Base-by-base conservation (phyloP, 2,329 filamentous ascomycete species). In the Ramularia endophylla region DNA sequence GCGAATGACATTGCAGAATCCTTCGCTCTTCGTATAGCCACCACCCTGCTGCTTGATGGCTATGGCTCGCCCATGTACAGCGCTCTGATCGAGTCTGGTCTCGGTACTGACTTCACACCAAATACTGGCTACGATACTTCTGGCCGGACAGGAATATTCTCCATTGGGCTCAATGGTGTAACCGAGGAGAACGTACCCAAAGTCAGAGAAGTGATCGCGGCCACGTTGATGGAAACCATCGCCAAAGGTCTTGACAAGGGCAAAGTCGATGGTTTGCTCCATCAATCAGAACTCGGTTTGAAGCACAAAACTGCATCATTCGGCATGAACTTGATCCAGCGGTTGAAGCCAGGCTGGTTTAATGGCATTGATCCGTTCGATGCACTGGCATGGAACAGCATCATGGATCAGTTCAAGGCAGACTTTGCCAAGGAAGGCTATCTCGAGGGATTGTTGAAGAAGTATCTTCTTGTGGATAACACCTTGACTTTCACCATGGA, bases 291-390 rank as follows among this genome's bases (percentile, higher is more conserved):
- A 61, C 74, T 98, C n/a, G 77, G 82, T 0, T 69, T 97, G 36
- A 95, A 95, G 67, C 88, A 98, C 69, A 97, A 97, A 72, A 95
- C 88, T 1, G 87, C 92, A 40, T 88, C 85, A 57, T 98, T 98
- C 59, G 92, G 92, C 11, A 87, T 95, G 74, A 82, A 83, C 13
- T 77, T 97, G 39, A 79, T 98, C 65, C 87, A 95, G 54, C 80
- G 90, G 30, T 74, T 95, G 6, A 86, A 94, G 60, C 84, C 87
- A 2, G 83, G 85, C 44, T 98, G 92, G 92, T 97, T 98, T 66
- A 94, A 92, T 43, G 92, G 90, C 4, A 81, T 88, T 3, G 87
- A 97, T 61, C 90, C 92, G 0, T 94, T 97, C 65, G 82, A 94
- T 51, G 82, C 87, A 9, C 71, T 98, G 27, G 84, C 87, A 2